These are phyloP conservation scores for Solanum clarkiae DNA, from an alignment of 257 asterid genomes.

Conservation along the genomic window DNA sequence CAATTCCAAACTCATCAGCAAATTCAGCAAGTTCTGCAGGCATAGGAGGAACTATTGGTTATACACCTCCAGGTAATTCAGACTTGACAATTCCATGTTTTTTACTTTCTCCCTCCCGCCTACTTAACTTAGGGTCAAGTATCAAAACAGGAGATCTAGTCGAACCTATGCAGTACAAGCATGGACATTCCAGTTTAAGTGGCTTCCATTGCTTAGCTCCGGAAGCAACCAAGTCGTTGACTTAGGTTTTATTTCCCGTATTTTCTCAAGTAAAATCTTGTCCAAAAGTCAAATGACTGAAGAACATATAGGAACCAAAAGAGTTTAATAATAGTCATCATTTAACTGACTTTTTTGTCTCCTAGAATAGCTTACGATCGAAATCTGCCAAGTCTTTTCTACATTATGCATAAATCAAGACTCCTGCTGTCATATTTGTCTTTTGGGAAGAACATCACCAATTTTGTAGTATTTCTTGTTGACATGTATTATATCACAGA, in stretches of 20 bases:
- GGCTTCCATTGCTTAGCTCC: neutral
- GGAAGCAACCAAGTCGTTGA: neutral
- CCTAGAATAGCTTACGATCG: neutral
- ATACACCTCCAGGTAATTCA: slow-evolving; percentile 3
- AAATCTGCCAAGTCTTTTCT: neutral
- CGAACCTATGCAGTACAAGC: neutral
- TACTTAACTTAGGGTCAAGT: neutral
- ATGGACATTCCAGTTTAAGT: neutral
- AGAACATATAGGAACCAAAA: neutral
- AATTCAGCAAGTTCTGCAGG: neutral
- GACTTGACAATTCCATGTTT: neutral
- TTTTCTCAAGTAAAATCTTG: neutral
- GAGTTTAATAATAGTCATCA: neutral
- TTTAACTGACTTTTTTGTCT: neutral
- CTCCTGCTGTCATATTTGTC: neutral
- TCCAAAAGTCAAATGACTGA: neutral
- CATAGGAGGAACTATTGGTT: slow-evolving; percentile 5
- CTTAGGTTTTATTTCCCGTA: neutral
- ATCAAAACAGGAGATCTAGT: too few relatives aligned
- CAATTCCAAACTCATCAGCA: neutral
- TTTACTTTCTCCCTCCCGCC: neutral
- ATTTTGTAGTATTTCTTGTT: neutral
- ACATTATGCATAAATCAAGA: neutral
- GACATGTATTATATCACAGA: neutral
- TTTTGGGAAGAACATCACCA: neutral